Conservation (phyloP, 2,329 filamentous ascomycete species). For the Pseudopithomyces chartarum region DNA sequence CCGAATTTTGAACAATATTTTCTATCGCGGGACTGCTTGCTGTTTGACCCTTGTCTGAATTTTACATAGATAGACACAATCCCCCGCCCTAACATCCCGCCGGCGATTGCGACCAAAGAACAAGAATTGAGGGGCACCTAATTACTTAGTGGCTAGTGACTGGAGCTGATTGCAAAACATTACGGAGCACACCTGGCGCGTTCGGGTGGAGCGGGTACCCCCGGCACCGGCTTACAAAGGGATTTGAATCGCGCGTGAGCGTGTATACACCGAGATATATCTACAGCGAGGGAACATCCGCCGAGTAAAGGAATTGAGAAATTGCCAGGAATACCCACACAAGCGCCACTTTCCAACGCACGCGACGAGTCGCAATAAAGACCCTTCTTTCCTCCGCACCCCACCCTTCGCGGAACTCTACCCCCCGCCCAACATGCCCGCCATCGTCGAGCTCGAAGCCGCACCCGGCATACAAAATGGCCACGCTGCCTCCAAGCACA, state of each 20-base stretch:
- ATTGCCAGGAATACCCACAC: too few species aligned
- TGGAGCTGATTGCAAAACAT: background rate
- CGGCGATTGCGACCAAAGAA: background rate
- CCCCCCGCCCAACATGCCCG: slow-evolving; percentile 22
- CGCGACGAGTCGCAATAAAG: too few species aligned
- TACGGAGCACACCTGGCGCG: slow-evolving; percentile 11
- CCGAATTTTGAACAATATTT: too few species aligned
- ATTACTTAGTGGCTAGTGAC: too few species aligned
- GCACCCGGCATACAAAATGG: slow-evolving; percentile 23
- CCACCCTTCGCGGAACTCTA: too few species aligned
- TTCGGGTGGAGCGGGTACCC: slow-evolving; percentile 18
- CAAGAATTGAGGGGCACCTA: background rate
- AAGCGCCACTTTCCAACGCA: too few species aligned
- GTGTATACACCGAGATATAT: too few species aligned
- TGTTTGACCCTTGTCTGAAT: background rate
- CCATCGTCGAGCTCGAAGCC: slow-evolving; percentile 19
- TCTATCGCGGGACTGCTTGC: background rate
- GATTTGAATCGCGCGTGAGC: background rate
- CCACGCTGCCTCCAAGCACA: slow-evolving; percentile 12
- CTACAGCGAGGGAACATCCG: too few species aligned
- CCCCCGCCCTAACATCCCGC: background rate
- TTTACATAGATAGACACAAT: too few species aligned
- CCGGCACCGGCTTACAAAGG: slow-evolving; percentile 32
- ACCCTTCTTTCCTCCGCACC: background rate
- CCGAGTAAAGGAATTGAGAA: too few species aligned